Percentiles rank a stretch among this genome's conserved stretches.
Conservation (phyloP, 2,329 filamentous ascomycete genomes). For the Hymenoscyphus fructigenus region DNA sequence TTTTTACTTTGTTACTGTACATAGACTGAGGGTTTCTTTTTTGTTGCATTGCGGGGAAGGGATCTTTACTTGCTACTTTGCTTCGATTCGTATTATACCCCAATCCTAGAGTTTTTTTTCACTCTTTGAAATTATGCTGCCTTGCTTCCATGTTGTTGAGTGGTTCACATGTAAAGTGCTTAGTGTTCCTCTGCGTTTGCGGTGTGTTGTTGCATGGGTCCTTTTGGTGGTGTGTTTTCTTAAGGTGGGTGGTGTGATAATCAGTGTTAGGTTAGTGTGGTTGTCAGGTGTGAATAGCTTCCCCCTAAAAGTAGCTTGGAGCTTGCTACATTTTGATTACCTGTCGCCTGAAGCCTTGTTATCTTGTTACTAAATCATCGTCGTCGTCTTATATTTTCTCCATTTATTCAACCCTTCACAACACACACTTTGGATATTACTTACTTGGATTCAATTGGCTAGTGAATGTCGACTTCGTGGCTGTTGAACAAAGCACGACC, state of each 20-base stretch:
- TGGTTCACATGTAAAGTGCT: neutral
- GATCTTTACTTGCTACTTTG: slow-evolving; percentile 1
- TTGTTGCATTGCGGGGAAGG: neutral
- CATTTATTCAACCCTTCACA: neutral
- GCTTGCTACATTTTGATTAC: neutral
- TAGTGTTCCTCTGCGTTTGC: neutral
- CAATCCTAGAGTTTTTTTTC: slow-evolving; percentile 11
- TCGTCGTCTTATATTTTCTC: neutral
- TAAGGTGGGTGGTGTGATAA: neutral
- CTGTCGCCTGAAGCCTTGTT: too few species aligned
- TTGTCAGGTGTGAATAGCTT: neutral
- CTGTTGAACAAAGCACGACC: neutral
- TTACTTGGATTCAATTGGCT: too few species aligned
- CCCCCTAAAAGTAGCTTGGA: neutral
- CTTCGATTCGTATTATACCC: slow-evolving; percentile 14
- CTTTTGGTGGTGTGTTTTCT: neutral
- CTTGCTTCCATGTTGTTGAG: neutral
- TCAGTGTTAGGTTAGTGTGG: neutral
- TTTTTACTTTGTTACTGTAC: neutral
- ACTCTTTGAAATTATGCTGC: neutral
- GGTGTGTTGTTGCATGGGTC: neutral
- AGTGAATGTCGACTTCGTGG: too few species aligned
- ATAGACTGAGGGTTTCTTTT: neutral
- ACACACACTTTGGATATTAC: neutral
- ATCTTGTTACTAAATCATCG: neutral